These are phyloP conservation scores for Diplodia sapinea DNA, from an alignment of 2,329 filamentous ascomycete genomes.

Conservation along the genomic window DNA sequence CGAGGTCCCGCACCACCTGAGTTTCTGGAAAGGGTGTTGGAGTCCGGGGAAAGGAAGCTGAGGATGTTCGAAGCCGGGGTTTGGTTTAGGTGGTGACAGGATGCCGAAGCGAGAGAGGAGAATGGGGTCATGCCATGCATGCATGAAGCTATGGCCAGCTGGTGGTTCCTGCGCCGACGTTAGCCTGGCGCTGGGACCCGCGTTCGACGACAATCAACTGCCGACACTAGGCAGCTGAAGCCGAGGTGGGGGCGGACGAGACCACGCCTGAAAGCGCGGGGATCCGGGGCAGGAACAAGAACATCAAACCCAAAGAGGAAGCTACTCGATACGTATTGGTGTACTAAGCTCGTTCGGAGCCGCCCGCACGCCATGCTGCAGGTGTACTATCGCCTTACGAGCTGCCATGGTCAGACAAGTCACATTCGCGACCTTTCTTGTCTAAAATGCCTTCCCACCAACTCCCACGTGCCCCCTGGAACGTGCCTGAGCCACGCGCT, in stretches of 20 bases:
- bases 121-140: conserved; percentile 8
- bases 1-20: neutral
- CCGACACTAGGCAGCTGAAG: conserved; percentile 14
- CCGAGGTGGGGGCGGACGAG: neutral
- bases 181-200: neutral
- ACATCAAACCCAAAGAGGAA: conserved; percentile 2
- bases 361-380: conserved; percentile 8
- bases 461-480: neutral
- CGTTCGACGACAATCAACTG: neutral
- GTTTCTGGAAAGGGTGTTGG: neutral
- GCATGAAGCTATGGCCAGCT: conserved; percentile 8
- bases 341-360: neutral
- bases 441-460: no score
- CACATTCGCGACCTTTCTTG: neutral
- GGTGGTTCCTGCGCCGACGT: neutral
- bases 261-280: neutral
- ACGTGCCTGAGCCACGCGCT: neutral
- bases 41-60: neutral
- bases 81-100: neutral
- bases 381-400: neutral
- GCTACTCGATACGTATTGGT: conserved; percentile 5
- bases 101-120: neutral
- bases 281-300: neutral
- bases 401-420: neutral
- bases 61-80: no score